A percentile compares a stretch with the other conserved stretches of the same genome.
These are phyloP conservation scores for Dioscorea alata DNA, from an alignment of 106 monocot species.

Conservation along the genomic window DNA sequence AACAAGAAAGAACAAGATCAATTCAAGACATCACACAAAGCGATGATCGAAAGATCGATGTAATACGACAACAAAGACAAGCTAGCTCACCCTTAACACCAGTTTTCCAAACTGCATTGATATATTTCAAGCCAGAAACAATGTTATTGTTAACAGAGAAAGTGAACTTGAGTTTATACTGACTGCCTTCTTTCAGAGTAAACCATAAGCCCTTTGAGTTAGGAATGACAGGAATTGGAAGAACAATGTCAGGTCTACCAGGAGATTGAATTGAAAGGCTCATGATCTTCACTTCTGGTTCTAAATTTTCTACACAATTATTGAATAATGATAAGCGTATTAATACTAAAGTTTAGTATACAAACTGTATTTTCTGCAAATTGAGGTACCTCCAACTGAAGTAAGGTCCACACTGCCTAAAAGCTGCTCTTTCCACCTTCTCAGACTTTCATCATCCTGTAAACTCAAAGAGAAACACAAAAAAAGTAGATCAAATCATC, in stretches of 20 bases:
- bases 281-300: constrained; percentile 77
- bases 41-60: neutral
- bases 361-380: neutral
- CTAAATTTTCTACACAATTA: constrained; percentile 53
- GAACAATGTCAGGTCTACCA: constrained; percentile 59
- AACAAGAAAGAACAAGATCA: constrained; percentile 7
- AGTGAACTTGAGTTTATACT: constrained; percentile 79
- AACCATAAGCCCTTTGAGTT: constrained; percentile 77
- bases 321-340: neutral
- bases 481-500: neutral
- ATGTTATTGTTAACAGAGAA: constrained; percentile 80
- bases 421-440: constrained; percentile 94
- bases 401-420: constrained; percentile 81
- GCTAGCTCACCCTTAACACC: constrained; percentile 59
- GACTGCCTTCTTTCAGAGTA: constrained; percentile 86
- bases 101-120: constrained; percentile 92
- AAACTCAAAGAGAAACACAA: neutral
- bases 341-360: neutral
- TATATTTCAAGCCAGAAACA: constrained; percentile 72
- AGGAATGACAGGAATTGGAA: constrained; percentile 51
- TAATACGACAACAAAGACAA: neutral
- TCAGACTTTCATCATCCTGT: constrained; percentile 92
- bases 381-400: constrained; percentile 66
- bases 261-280: constrained; percentile 79
- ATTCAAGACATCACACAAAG: neutral